Conservation (phyloP, 2,329 filamentous ascomycete species). For the Arthrocladium fulminans region DNA sequence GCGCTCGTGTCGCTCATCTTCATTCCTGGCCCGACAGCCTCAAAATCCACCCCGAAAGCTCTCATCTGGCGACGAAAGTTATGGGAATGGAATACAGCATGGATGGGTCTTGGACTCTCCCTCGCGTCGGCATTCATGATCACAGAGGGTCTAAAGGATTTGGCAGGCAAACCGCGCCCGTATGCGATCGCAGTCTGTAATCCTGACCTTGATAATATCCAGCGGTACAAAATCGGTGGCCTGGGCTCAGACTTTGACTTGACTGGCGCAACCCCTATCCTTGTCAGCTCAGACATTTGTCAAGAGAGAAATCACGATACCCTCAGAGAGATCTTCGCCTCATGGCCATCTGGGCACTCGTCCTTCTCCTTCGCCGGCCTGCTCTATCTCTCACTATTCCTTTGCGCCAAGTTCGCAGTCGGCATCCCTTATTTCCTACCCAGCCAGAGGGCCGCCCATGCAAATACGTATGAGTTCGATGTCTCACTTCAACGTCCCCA, state of each 20-base stretch:
- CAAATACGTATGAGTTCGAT: constrained; percentile 4
- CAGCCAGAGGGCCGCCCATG: constrained; percentile 1
- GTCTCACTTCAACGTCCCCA: constrained; percentile 9
- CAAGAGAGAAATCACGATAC: constrained; percentile 50
- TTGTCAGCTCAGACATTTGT: constrained; percentile 74
- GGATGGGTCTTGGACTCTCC: constrained; percentile 70
- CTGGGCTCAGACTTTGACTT: constrained; percentile 40
- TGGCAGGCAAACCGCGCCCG: constrained; percentile 57
- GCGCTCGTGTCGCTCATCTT: constrained; percentile 58
- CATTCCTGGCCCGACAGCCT: constrained; percentile 63
- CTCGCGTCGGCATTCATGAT: constrained; percentile 67
- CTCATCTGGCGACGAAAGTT: constrained; percentile 72
- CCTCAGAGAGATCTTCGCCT: constrained; percentile 75
- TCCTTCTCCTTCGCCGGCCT: constrained; percentile 70
- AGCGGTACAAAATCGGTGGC: constrained; percentile 55
- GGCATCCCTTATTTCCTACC: constrained; percentile 31
- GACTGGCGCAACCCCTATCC: constrained; percentile 46
- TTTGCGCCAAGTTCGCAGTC: constrained; percentile 53
- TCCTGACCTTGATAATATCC: constrained; percentile 60
- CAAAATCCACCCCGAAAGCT: constrained; percentile 51
- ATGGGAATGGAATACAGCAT: constrained; percentile 83
- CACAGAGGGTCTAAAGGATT: constrained; percentile 74
- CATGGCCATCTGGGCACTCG: constrained; percentile 70
- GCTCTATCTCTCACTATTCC: constrained; percentile 76
- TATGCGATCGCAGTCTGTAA: constrained; percentile 62